Base-by-base conservation (phyloP, 139 green algal species). In the Picochlorum sp. region DNA sequence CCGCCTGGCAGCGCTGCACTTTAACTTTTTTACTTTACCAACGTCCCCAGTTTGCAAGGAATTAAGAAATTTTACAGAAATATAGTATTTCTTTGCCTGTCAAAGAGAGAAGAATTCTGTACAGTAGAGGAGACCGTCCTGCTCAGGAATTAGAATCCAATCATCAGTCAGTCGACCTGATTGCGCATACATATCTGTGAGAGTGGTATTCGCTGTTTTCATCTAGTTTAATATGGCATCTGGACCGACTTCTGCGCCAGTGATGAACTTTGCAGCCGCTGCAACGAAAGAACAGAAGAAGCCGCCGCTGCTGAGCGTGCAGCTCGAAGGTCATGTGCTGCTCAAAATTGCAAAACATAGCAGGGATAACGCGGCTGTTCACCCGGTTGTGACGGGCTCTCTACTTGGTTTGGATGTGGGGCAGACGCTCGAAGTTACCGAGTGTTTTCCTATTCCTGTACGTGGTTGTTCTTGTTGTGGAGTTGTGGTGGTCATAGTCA, bases 291-390 rank as follows among this genome's bases (percentile, higher is more conserved):
- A 75, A 36, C 56, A 81, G 41, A 73, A 74, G 25, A 73, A 81
- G 40, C 43, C 78, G 20, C 57, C 69, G 10, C 55, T 86, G 10
- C 77, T 80, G 43, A 47, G 49, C 0, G 83, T 94, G 59, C 81
- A 90, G 68, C 62, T 96, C 0, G 78, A 89, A 45, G 83, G 83
- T 0, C 74, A 86, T 28, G 88, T 88, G 22, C 59, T 90, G 30
- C 59, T 98, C 28, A 96, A 98, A 62, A 95, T 99, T 41, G 63
- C 90, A 16, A 87, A 96, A 81, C 93, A 99, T 72, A 96, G 89
- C 73, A 85, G 78, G 37, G 80, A 91, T 57, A 43, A 47, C 29
- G 57, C 56, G 5, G 68, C 67, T 30, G 47, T 78, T 43, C 84
- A 83, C 1, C 56, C 83, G 7, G 62, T 96, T 3, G 88, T 96